These are phyloP conservation scores for Claviceps arundinis DNA, from an alignment of 2,329 filamentous ascomycete species.

Conservation along the genomic window DNA sequence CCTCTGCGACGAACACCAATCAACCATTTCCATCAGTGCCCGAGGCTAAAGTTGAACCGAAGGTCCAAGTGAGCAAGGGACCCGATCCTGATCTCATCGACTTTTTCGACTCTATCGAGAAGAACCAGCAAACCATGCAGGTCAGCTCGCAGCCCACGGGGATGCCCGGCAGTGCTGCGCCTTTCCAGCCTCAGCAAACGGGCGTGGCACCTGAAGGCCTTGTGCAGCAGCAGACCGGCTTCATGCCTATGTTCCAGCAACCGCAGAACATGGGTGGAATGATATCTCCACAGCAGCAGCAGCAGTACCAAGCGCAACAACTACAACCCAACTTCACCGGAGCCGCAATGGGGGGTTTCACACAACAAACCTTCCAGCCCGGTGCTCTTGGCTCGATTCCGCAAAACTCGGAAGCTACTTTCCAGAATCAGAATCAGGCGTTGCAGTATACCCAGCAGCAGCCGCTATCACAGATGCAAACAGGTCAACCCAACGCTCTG, in stretches of 20 bases:
- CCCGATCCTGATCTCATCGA: constrained; percentile 74
- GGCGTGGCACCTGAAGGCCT: constrained; percentile 16
- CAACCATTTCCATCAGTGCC: constrained; percentile 29
- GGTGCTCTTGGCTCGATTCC: constrained; percentile 41
- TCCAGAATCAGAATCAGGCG: constrained; percentile 25
- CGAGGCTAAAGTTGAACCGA: constrained; percentile 23
- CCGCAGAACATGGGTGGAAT: constrained; percentile 14
- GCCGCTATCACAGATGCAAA: constrained; percentile 13
- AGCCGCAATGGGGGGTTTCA: constrained; percentile 73
- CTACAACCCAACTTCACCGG: constrained; percentile 45
- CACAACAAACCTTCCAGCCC: constrained; percentile 44
- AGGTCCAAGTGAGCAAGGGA: constrained; percentile 42
- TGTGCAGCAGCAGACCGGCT: constrained; percentile 15
- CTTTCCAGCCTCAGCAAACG: constrained; percentile 26
- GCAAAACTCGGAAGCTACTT: constrained; percentile 39
- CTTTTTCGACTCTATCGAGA: constrained; percentile 88
- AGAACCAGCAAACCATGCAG: constrained; percentile 65
- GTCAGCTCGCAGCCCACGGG: constrained; percentile 23
- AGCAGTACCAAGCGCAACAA: constrained; percentile 15
- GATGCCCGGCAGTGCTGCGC: constrained; percentile 19
- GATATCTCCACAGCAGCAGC: constrained; percentile 15
- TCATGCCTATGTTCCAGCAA: constrained; percentile 17
- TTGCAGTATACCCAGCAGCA: constrained; percentile 11
- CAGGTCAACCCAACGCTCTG: constrained; percentile 28
- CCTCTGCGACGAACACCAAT: constrained; percentile 19